phyloP scores from a whole-genome alignment of 306 rosid species.

The Mucuna pruriens region DNA sequence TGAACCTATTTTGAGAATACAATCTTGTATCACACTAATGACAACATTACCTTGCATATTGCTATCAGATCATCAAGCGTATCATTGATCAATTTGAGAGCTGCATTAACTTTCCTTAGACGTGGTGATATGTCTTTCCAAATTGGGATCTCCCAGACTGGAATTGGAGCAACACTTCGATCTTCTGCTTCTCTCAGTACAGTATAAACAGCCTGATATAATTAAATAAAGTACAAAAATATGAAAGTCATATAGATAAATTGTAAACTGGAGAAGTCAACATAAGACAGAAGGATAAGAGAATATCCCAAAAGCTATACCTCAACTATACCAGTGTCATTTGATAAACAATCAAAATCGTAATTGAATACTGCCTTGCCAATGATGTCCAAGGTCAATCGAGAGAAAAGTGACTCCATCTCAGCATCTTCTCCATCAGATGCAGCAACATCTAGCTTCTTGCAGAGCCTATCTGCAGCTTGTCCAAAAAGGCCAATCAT shows the following conservation, averaged over 20 bases:
- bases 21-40: constrained; percentile 25
- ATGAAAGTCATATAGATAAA: constrained; percentile 34
- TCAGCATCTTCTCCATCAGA: constrained; percentile 91
- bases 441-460: constrained; percentile 84
- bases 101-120: constrained; percentile 78
- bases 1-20: constrained; percentile 16
- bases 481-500: constrained; percentile 93
- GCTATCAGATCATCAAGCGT: constrained; percentile 80
- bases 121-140: constrained; percentile 98
- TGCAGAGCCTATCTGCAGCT: constrained; percentile 96
- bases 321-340: constrained; percentile 93
- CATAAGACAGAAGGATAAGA: constrained; percentile 17
- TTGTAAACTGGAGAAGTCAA: constrained; percentile 27
- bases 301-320: constrained; percentile 52
- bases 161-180: constrained; percentile 90
- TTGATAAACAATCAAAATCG: constrained; percentile 91
- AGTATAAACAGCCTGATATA: constrained; percentile 91
- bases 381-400: constrained; percentile 87
- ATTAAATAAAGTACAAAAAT: constrained; percentile 46
- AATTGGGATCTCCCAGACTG: constrained; percentile 92
- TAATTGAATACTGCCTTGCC: constrained; percentile 98
- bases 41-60: constrained; percentile 82
- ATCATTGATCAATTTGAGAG: constrained; percentile 85
- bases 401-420: constrained; percentile 98
- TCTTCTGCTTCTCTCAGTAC: constrained; percentile 97